Percentiles rank a stretch among this genome's conserved stretches.
Evolutionary conservation across 441 rosid species (phyloP).

Genomic region (Croton setiger): DNA sequence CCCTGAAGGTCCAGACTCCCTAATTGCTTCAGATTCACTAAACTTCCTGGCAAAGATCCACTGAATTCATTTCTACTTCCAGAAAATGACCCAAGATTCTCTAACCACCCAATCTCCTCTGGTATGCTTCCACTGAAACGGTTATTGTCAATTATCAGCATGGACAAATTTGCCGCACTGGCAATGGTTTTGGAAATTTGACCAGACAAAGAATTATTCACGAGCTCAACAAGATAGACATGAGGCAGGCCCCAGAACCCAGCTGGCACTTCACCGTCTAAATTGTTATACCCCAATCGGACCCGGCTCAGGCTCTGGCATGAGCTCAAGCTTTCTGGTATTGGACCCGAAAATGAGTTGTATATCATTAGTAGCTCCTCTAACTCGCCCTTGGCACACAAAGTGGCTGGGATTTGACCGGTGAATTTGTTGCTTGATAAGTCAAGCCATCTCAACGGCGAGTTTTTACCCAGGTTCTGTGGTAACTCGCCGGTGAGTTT

Average conservation of each 20-base stretch:
- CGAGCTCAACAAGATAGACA: conserved; percentile 66
- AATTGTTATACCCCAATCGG: conserved; percentile 58
- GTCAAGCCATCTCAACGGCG: conserved; percentile 73
- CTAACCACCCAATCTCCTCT: conserved; percentile 60
- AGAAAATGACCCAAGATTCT: conserved; percentile 51
- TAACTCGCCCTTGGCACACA: conserved; percentile 62
- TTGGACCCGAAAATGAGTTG: conserved; percentile 64
- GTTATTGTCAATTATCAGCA: conserved; percentile 55
- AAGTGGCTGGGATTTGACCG: conserved; percentile 55
- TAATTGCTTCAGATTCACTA: conserved; percentile 50
- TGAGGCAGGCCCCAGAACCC: conserved; percentile 90
- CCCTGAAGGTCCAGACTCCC: conserved; percentile 71
- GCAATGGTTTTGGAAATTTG: conserved; percentile 50
- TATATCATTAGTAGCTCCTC: conserved; percentile 68
- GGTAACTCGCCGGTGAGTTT: conserved; percentile 66
- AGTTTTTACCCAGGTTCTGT: conserved; percentile 57
- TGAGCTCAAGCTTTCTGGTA: conserved; percentile 54
- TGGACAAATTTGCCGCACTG: conserved; percentile 61
- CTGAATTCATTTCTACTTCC: conserved; percentile 58
- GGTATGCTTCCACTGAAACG: conserved; percentile 66
- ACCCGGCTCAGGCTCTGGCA: conserved; percentile 68
- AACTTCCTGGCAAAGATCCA: conserved; percentile 62
- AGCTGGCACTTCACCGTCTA: conserved; percentile 74
- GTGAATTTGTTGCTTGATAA: conserved; percentile 65
- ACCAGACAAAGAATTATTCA: conserved; percentile 65